Evolutionary conservation across 192 early-diverging fungal genomes (phyloP).

Genomic region (Lunasporangiospora selenospora): DNA sequence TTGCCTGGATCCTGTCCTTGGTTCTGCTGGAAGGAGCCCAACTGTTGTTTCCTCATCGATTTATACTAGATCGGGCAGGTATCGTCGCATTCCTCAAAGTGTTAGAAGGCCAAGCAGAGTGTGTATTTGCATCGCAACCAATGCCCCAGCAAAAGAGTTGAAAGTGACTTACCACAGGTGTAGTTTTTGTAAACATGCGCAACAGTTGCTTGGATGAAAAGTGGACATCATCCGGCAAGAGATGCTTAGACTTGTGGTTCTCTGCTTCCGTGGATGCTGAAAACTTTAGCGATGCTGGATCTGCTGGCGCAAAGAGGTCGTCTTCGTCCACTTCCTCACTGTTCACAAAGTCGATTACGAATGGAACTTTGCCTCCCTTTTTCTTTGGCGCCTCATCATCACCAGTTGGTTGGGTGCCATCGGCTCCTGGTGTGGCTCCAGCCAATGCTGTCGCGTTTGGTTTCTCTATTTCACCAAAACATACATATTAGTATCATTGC

Average conservation of each 20-base stretch:
- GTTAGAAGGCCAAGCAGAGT: no score
- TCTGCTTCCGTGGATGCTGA: constrained; percentile 62
- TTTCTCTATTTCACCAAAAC: constrained; percentile 13
- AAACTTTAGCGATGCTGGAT: constrained; percentile 52
- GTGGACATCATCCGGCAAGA: constrained; percentile 87
- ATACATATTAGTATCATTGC: background rate
- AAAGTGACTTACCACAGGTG: constrained; percentile 47
- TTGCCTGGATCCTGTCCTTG: no score
- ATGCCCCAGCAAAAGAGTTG: background rate
- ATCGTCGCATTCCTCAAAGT: no score
- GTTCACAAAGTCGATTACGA: constrained; percentile 68
- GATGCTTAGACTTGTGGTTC: constrained; percentile 56
- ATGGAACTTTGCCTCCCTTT: constrained; percentile 53
- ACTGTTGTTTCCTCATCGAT: no score
- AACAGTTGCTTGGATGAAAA: constrained; percentile 63
- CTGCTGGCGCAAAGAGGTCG: constrained; percentile 72
- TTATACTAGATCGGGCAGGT: no score
- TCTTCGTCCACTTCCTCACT: constrained; percentile 64
- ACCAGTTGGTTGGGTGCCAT: no score
- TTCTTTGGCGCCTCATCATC: constrained; percentile 51
- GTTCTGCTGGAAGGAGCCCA: no score
- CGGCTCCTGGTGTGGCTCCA: constrained; percentile 11
- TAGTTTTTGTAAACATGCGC: constrained; percentile 57
- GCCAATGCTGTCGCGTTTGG: constrained; percentile 1
- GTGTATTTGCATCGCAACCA: no score